phyloP scores from a whole-genome alignment of 169 alveolate species.

The Cryptosporidium tyzzeri region DNA sequence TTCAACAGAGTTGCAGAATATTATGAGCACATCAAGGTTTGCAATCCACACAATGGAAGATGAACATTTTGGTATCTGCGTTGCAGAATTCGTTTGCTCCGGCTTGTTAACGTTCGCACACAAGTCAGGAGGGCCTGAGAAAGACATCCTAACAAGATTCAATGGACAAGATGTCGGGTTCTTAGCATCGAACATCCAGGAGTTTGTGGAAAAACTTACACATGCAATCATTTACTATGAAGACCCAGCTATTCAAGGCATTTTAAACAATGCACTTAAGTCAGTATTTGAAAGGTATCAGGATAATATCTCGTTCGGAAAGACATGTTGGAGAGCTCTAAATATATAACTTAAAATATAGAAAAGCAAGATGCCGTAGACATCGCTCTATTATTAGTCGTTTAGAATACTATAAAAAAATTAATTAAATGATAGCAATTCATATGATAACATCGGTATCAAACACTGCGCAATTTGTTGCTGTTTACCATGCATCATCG shows the following conservation, averaged over 20 bases:
- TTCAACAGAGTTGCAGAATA: constrained; percentile 71
- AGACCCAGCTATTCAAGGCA: background rate
- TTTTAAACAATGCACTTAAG: constrained; percentile 17
- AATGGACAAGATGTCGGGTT: constrained; percentile 83
- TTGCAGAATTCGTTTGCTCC: constrained; percentile 92
- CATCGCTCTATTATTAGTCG: background rate
- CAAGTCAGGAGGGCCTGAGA: constrained; percentile 92
- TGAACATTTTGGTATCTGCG: constrained; percentile 93
- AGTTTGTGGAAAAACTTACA: constrained; percentile 79
- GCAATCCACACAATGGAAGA: constrained; percentile 93
- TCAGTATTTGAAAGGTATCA: constrained; percentile 35
- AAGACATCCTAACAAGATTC: constrained; percentile 83
- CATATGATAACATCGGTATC: background rate
- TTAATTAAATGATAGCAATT: constrained; percentile 6
- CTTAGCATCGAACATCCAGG: constrained; percentile 84
- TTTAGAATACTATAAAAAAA: constrained; percentile 14
- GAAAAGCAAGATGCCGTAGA: constrained; percentile 1
- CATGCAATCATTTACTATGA: constrained; percentile 33
- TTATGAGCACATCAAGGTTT: constrained; percentile 82
- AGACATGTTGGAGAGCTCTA: constrained; percentile 45
- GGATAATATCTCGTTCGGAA: constrained; percentile 33
- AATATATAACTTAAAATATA: constrained; percentile 19
- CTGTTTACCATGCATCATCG: constrained; percentile 66
- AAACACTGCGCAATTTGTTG: background rate
- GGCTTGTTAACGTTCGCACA: constrained; percentile 90